Conservation (phyloP, 2,329 filamentous ascomycete genomes). For the Exophiala dermatitidis region DNA sequence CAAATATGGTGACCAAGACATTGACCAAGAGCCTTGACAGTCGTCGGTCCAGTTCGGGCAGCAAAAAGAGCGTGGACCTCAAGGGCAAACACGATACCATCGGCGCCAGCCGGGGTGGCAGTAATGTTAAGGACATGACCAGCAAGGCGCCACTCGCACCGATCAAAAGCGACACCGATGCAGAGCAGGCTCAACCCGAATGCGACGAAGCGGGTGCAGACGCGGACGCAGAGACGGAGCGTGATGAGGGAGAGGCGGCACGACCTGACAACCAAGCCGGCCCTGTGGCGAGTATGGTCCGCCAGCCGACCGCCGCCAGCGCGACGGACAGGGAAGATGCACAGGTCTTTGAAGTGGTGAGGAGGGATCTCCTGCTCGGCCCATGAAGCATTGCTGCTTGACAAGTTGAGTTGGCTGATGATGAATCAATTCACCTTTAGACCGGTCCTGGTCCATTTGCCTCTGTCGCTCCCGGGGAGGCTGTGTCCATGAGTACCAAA, state of each 20-base stretch:
- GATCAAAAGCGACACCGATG: constrained; percentile 30
- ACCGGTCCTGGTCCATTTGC: constrained; percentile 6
- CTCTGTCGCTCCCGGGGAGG: neutral
- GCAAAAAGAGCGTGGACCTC: constrained; percentile 57
- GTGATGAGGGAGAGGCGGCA: constrained; percentile 7
- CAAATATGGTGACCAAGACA: constrained; percentile 62
- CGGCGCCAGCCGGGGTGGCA: constrained; percentile 2
- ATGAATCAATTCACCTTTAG: constrained; percentile 3
- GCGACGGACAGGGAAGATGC: constrained; percentile 33
- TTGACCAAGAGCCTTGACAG: constrained; percentile 85
- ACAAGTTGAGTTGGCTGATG: constrained; percentile 5
- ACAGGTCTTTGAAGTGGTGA: constrained; percentile 43
- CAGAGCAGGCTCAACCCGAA: constrained; percentile 23
- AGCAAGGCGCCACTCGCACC: constrained; percentile 18
- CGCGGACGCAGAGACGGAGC: constrained; percentile 12
- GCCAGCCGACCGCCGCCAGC: constrained; percentile 12
- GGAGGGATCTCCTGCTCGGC: constrained; percentile 41
- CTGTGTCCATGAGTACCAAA: neutral
- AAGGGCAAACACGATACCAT: constrained; percentile 13
- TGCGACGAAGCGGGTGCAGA: neutral
- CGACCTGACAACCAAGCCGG: constrained; percentile 1
- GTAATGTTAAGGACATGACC: constrained; percentile 9
- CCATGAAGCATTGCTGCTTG: constrained; percentile 30
- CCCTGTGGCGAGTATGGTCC: constrained; percentile 18
- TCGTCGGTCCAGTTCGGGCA: constrained; percentile 77